These are phyloP conservation scores for Wickerhamomyces sp. DNA, from an alignment of 1,139 yeast species.

Conservation along the genomic window DNA sequence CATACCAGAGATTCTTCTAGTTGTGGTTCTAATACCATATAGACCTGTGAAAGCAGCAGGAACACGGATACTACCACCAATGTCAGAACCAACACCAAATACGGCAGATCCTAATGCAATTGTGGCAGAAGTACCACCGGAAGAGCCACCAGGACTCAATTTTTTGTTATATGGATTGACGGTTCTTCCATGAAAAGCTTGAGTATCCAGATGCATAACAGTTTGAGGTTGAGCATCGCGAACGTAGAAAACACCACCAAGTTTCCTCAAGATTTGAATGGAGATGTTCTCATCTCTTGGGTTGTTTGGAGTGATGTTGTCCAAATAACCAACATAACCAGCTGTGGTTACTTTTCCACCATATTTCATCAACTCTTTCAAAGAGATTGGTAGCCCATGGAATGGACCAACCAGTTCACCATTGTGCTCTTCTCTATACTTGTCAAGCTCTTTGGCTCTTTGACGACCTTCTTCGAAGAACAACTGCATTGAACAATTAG, in stretches of 20 bases:
- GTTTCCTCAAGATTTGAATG: constrained; percentile 46
- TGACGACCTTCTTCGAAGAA: constrained; percentile 52
- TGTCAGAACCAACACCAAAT: constrained; percentile 71
- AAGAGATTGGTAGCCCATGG: constrained; percentile 72
- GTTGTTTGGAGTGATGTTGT: constrained; percentile 35
- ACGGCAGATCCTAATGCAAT: constrained; percentile 60
- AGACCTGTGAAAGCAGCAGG: constrained; percentile 73
- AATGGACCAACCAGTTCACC: constrained; percentile 70
- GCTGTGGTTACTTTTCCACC: constrained; percentile 58
- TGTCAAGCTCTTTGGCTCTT: constrained; percentile 52
- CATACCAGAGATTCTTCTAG: constrained; percentile 50
- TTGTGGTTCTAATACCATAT: constrained; percentile 66
- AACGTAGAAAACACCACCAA: constrained; percentile 63
- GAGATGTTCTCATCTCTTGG: constrained; percentile 51
- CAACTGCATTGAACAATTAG: constrained; percentile 56
- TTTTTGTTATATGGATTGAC: constrained; percentile 51
- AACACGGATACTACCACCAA: constrained; percentile 74
- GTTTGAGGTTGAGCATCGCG: constrained; percentile 57
- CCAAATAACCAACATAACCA: constrained; percentile 54
- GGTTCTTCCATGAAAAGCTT: constrained; percentile 46
- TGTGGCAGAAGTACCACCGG: constrained; percentile 75
- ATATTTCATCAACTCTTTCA: constrained; percentile 67
- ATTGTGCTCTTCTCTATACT: constrained; percentile 38
- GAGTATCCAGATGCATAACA: constrained; percentile 51
- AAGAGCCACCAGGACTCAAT: constrained; percentile 63